A percentile compares a stretch with the other conserved stretches of the same genome.
Conservation (phyloP, 2,329 filamentous ascomycete genomes). For the Fusarium nematophilum region DNA sequence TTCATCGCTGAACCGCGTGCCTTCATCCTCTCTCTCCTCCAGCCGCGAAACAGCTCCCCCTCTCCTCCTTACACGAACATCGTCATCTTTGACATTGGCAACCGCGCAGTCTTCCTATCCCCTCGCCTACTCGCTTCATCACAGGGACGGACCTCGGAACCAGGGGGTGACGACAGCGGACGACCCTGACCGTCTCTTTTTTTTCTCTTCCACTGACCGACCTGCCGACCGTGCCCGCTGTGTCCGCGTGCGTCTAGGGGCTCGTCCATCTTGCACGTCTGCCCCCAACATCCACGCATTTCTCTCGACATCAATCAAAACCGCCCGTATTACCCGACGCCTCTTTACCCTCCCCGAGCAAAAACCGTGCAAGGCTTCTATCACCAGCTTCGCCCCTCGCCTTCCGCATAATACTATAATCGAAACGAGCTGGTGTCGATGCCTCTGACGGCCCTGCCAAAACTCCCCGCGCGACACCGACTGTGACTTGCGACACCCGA, state of each 20-base stretch:
- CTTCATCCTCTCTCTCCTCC: conserved; percentile 25
- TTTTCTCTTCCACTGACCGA: conserved; percentile 37
- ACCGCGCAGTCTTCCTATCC: conserved; percentile 8
- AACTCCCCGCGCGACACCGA: conserved; percentile 38
- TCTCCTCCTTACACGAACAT: conserved; percentile 25
- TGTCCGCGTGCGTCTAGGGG: conserved; percentile 44
- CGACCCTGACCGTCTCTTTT: conserved; percentile 42
- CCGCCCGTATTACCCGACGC: conserved; percentile 30
- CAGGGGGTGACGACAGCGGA: conserved; percentile 32
- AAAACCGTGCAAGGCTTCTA: conserved; percentile 14
- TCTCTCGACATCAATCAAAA: conserved; percentile 34
- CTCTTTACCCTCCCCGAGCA: conserved; percentile 14
- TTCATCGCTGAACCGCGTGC: conserved; percentile 20
- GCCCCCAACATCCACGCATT: conserved; percentile 40
- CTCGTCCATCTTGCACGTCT: conserved; percentile 38
- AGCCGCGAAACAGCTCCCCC: conserved; percentile 14
- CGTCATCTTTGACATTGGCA: conserved; percentile 24
- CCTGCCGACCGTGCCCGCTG: conserved; percentile 39
- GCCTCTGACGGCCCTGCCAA: conserved; percentile 28
- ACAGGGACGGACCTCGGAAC: conserved; percentile 31
- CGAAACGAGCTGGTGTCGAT: conserved; percentile 28
- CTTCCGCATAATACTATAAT: conserved; percentile 3
- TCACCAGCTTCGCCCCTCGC: not conserved
- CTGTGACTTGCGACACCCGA: conserved; percentile 39
- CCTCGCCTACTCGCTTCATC: conserved; percentile 15